Evolutionary conservation across 2,329 filamentous ascomycete species (phyloP), one percentile per base, ranked within the genome.

Genomic region (Aspergillus phoenicis): DNA sequence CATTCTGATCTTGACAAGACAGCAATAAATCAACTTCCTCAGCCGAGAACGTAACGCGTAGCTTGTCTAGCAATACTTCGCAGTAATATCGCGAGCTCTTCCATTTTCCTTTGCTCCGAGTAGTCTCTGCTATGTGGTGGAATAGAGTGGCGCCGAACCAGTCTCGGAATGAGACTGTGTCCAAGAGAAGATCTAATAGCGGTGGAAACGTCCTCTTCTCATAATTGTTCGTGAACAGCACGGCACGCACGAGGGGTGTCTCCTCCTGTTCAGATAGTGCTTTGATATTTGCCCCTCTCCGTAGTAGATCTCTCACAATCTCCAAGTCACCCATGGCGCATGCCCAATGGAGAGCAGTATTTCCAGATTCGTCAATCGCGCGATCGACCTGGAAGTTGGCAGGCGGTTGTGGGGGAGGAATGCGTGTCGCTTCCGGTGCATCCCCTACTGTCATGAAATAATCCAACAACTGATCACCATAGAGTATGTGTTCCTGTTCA

Each of bases 251-350:
- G 38, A 99, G 85, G 0, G 95, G 94, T 0, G 95, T 98, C 77
- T 98, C 94, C 60, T 90, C 89, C 55, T 80, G 75, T 6, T 85
- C 79, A 59, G 93, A 93, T 57, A 89, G 84, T 2, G 89, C 87
- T 30, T 87, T 86, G 15, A 92, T 82, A 62, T 87, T 87, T 10
- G 94, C 93, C 45, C 91, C 89, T 62, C 93, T 92, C 43, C 87
- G 85, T 68, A 95, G 89, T 17, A 99, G 82, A 75, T 96, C 90
- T 75, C 89, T 92, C 63, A 97, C 91, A 15, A 98, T 91, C 52
- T 94, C 91, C 30, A 97, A 83, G 68, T 98, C 95, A 61, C 95
- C 95, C 94, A 99, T 99, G 24, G 95, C 92, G 57, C 92, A 93
- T 17, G 93, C 95, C 95, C 95, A 99, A 74, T 99, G 95, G 66